Conservation (phyloP, 78 protist species). For the Dictyostelium purpureum region DNA sequence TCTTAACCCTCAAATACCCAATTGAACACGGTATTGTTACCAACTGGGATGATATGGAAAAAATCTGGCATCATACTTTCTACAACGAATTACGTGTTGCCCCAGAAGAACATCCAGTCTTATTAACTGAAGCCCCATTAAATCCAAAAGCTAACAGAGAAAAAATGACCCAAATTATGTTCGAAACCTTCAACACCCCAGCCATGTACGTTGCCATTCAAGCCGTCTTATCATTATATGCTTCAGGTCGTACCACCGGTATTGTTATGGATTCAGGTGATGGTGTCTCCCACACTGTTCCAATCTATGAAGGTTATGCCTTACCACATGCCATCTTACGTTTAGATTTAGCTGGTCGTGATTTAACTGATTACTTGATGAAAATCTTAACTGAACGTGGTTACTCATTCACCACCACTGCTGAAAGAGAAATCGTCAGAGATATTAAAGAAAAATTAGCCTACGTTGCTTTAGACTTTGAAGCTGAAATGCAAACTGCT, state of each 20-base stretch:
- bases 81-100: constrained; percentile 94
- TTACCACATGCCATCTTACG: no score
- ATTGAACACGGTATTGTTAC: constrained; percentile 88
- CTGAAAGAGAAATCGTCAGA: constrained; percentile 13
- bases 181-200: constrained; percentile 91
- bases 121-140: constrained; percentile 97
- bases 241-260: constrained; percentile 94
- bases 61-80: constrained; percentile 91
- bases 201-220: constrained; percentile 82
- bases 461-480: constrained; percentile 41
- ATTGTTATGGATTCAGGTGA: constrained; percentile 98
- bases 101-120: constrained; percentile 98
- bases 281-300: constrained; percentile 95
- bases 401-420: constrained; percentile 65
- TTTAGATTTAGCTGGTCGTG: constrained; percentile 86
- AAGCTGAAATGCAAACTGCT: constrained; percentile 36
- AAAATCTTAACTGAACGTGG: constrained; percentile 81
- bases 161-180: constrained; percentile 89
- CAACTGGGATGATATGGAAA: constrained; percentile 93
- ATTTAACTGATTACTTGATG: constrained; percentile 89
- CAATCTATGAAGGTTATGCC: constrained; percentile 90
- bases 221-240: constrained; percentile 96
- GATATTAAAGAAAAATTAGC: constrained; percentile 90
- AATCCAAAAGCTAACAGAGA: constrained; percentile 97
- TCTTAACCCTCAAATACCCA: constrained; percentile 88